Evolutionary conservation across 257 asterid genomes (phyloP), one percentile per base, ranked within the genome.

Genomic region (Gentiana straminea): DNA sequence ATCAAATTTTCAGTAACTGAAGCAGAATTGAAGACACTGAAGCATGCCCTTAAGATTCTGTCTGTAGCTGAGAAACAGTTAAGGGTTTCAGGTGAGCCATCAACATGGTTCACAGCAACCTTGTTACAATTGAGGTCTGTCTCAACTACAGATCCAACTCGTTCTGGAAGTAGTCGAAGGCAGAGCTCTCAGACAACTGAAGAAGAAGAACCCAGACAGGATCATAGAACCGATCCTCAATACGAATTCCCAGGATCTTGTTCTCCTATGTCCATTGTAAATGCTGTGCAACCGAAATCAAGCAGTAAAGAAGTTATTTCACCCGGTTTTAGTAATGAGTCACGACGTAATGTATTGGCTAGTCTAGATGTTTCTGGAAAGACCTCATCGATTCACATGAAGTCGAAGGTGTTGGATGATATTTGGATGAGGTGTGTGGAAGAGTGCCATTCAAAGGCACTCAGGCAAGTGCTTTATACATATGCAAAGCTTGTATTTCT

Each of bases 61-160:
- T 88, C 97, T 6, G 99, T 88, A 60, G 87, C 97, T 8, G 97
- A 92, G 72, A 92, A 83, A 75, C 99, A 85, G 62, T 75, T 85
- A 57, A 73, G 99, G 66, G 85, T 76, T 60, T 83, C 99, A 51
- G 76, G 77, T 37, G 99, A 88, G 62, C 88, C 93, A 44, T 85
- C 99, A 35, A 92, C 97, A 33, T 92, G 99, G 97, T 92, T 92
- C 83, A 88, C 94, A 1, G 99, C 95, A 61, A 92, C 99, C 39
- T 70, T 92, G 11, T 70, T 92, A 53, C 97, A 88, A 64, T 72
- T 92, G 61, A 95, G 99, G 54, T 88, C 95, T 0, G 53, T 68
- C 35, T 75, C 97, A 48, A 78, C 90, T 4, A 84, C 85, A 2
- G 90, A 80, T 65, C 84, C 56, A 64, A 77, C 86, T 56, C 94